Base-by-base conservation (phyloP, 805 yeast species). In the Nakazawaea anatomiae region DNA sequence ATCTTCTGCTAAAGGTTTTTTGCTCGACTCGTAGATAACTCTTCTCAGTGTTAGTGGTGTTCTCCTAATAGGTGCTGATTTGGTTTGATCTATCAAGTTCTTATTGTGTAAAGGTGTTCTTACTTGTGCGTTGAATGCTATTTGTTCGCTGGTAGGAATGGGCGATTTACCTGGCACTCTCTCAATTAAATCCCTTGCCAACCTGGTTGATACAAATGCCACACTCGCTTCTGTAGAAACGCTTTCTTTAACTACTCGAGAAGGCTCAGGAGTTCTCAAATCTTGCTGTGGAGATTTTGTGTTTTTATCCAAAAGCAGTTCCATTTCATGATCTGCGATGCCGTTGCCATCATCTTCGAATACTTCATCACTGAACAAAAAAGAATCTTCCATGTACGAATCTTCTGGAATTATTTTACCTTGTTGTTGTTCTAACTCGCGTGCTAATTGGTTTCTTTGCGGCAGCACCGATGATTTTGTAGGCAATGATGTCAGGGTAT, bases 171-270 rank as follows among this genome's bases (percentile, higher is more conserved):
- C 32, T 0, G 72, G 65, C 49, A 74, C 74, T 29, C 71, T 69
- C 54, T 77, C 83, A 7, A 85, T 64, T 8, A 75, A 68, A 36
- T 77, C 78, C 0, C 46, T 50, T 12, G 90, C 90, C 8, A 77
- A 79, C 56, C 78, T 79, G 1, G 90, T 89, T 48, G 83, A 77
- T 39, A 83, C 84, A 67, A 85, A 85, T 1, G 76, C 62, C 18
- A 70, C 68, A 4, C 31, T 46, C 7, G 44, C 48, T 6, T 60
- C 58, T 38, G 40, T 12, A 11, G 35, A 32, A 32, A 12, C 4
- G 7, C 3, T 38, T 12, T n/a, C 3, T 38, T 35, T 42, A 18
- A 42, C 39, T 9, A 30, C 32, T 39, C 42, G 31, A 11, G 45
- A n/a, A n/a, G 40, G 46, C 28, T 34, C 43, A 28, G 49, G 52